Evolutionary conservation across 495 filamentous ascomycete species (phyloP).

Genomic region (Pseudomonodictys pantanalensis): DNA sequence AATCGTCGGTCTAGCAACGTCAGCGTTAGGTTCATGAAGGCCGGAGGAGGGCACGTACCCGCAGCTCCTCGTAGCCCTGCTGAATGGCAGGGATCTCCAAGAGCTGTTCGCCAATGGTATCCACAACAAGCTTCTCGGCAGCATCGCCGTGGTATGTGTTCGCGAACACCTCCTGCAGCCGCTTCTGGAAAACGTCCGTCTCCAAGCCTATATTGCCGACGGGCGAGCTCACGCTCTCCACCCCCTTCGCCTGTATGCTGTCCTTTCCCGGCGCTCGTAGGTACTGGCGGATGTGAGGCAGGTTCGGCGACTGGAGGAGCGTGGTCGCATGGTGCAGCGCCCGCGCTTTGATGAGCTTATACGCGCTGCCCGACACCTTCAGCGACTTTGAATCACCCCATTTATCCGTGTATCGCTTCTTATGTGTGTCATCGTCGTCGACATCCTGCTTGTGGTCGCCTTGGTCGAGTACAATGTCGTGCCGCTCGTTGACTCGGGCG

Average conservation of each 20-base stretch:
- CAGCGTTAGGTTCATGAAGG: constrained; percentile 3
- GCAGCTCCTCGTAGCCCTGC: constrained; percentile 61
- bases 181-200: constrained; percentile 35
- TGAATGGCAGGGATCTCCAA: constrained; percentile 50
- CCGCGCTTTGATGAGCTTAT: constrained; percentile 76
- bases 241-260: constrained; percentile 76
- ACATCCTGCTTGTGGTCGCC: constrained; percentile 26
- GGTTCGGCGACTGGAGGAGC: constrained; percentile 66
- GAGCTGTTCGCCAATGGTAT: constrained; percentile 50
- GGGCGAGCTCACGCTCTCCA: constrained; percentile 87
- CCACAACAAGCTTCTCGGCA: constrained; percentile 40
- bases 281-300: constrained; percentile 61
- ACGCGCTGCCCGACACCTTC: constrained; percentile 90
- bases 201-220: constrained; percentile 68
- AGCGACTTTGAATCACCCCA: constrained; percentile 46
- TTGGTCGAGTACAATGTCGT: constrained; percentile 82
- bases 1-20: constrained; percentile 58
- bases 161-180: constrained; percentile 47
- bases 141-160: constrained; percentile 52
- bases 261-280: constrained; percentile 69
- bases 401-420: constrained; percentile 39
- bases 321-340: constrained; percentile 92
- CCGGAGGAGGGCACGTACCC: constrained; percentile 37
- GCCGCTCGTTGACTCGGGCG: constrained; percentile 77
- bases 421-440: constrained; percentile 37